Evolutionary conservation across 768 basidiomycete genomes (phyloP).

Genomic region (Hypholoma fasciculare): DNA sequence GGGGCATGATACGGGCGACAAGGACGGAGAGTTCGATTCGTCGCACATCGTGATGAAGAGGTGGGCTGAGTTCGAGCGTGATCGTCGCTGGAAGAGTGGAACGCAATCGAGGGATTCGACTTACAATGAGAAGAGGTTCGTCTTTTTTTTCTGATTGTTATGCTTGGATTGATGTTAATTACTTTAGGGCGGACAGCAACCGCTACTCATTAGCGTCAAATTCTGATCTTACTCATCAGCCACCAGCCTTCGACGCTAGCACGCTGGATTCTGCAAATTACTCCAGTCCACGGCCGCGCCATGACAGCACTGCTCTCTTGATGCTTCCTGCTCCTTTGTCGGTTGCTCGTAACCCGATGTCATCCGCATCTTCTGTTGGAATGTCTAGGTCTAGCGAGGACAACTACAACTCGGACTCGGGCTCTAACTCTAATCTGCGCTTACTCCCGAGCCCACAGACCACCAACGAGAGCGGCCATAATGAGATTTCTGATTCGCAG

Average conservation of each 20-base stretch:
- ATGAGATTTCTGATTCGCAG: constrained; percentile 39
- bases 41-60: constrained; percentile 98
- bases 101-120: constrained; percentile 79
- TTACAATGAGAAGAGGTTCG: constrained; percentile 74
- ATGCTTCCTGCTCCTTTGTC: constrained; percentile 78
- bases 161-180: constrained; percentile 13
- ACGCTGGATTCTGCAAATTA: constrained; percentile 60
- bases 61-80: constrained; percentile 98
- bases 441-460: constrained; percentile 43
- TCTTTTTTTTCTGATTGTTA: constrained; percentile 15
- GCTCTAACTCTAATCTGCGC: constrained; percentile 40
- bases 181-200: constrained; percentile 37
- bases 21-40: constrained; percentile 97
- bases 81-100: constrained; percentile 90
- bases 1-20: constrained; percentile 76
- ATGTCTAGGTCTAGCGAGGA: constrained; percentile 51
- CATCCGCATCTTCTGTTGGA: constrained; percentile 48
- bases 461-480: constrained; percentile 27
- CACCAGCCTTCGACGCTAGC: constrained; percentile 54
- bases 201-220: constrained; percentile 81
- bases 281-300: constrained; percentile 47
- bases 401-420: constrained; percentile 39
- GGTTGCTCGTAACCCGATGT: constrained; percentile 51
- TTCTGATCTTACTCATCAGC: constrained; percentile 67
- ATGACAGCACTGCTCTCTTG: constrained; percentile 70